Evolutionary conservation across 371 early-diverging fungal genomes (phyloP).

Genomic region (Lichtheimia ornata): DNA sequence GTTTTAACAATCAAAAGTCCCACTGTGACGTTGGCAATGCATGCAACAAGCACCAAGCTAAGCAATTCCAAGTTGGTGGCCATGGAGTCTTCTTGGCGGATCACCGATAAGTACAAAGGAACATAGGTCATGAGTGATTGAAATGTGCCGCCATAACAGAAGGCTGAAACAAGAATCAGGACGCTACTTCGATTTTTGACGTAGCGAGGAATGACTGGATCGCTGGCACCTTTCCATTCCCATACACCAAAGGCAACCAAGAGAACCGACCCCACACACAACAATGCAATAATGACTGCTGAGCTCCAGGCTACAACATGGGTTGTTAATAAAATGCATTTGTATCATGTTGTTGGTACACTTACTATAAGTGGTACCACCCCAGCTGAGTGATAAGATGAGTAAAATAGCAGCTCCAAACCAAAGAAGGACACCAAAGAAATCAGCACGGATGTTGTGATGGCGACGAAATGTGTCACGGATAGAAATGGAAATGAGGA

Average conservation of each 20-base stretch:
- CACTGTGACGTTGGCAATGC: slow-evolving; percentile 38
- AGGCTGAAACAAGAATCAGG: slow-evolving; percentile 36
- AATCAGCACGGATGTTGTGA: slow-evolving; percentile 20
- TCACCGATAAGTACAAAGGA: slow-evolving; percentile 42
- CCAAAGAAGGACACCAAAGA: slow-evolving; percentile 36
- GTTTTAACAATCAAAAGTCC: slow-evolving; percentile 40
- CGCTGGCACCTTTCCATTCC: slow-evolving; percentile 41
- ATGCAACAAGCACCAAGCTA: slow-evolving; percentile 40
- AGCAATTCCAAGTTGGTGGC: slow-evolving; percentile 40
- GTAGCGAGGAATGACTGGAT: slow-evolving; percentile 55
- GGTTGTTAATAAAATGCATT: no score
- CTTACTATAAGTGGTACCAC: slow-evolving; percentile 39
- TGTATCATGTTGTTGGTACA: slow-evolving; percentile 3
- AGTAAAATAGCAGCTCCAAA: slow-evolving; percentile 25
- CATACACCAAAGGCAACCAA: slow-evolving; percentile 40
- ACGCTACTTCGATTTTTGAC: slow-evolving; percentile 52
- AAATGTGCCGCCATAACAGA: slow-evolving; percentile 45
- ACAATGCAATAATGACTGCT: slow-evolving; percentile 43
- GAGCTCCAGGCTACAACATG: slow-evolving; percentile 34
- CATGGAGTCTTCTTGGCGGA: slow-evolving; percentile 33
- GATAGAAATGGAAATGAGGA: slow-evolving; percentile 24
- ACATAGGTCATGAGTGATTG: slow-evolving; percentile 47
- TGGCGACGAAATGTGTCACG: not conserved
- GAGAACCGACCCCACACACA: slow-evolving; percentile 40
- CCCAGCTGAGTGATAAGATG: slow-evolving; percentile 42